Evolutionary conservation across 108 stramenopile species (phyloP), one percentile per base, ranked within the genome.

Genomic region (Bacterosira constricta): DNA sequence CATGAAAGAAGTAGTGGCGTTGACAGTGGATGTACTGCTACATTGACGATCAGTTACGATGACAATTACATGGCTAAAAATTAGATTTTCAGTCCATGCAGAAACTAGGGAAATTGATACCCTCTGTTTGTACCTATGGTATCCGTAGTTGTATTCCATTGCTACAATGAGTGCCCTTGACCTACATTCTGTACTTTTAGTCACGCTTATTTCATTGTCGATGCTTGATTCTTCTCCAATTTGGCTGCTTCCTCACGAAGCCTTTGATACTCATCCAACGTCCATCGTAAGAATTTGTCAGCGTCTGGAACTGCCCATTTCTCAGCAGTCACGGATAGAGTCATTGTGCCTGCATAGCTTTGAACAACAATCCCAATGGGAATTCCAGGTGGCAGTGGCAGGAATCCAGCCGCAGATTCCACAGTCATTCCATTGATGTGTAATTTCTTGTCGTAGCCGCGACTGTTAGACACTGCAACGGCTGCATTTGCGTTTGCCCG

Each of bases 241-340:
- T 76, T 62, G 4, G 54, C 37, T 35, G 80, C 73, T 55, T 69
- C 75, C 12, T 74, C 42, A 17, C 68, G 50, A 10, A 94, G 68
- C 17, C 46, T 41, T 29, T 79, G 61, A 42, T 92, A 92, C 45
- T 95, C 94, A 21, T 95, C 91, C 58, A 89, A 47, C 10, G 86
- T 70, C 90, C 90, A 95, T 0, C 59, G 35, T 54, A 95, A 59
- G 67, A 95, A 95, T 41, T 66, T 75, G 61, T 95, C 91, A 12
- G 87, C 87, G 71, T 95, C 90, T 18, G 94, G 94, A 0, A 95
- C 90, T 2, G 91, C 91, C 83, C 87, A 91, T 47, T 79, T 79
- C 49, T 95, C 90, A 4, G 90, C 94, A 3, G 86, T 86, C 4
- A 95, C 75, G 15, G 87, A 86, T 3, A 95, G 66, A 6, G 85